phyloP scores from a whole-genome alignment of 1,284 basidiomycete species.

The Trichosporon sp. region DNA sequence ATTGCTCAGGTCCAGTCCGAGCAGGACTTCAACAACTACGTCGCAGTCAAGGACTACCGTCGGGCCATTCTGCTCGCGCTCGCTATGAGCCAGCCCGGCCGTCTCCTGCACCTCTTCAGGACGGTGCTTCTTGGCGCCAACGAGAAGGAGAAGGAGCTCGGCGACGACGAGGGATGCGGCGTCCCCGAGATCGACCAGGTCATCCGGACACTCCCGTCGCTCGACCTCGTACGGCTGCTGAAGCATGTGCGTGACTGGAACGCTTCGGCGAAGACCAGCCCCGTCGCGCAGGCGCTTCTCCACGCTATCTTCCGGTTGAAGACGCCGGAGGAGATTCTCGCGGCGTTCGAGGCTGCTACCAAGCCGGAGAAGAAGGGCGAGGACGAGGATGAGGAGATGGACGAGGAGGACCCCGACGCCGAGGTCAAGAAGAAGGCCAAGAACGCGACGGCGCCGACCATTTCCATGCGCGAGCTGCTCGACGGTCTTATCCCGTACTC shows the following conservation, averaged over 20 bases:
- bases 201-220: slow-evolving; percentile 61
- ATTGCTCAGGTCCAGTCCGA: slow-evolving; percentile 73
- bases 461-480: slow-evolving; percentile 64
- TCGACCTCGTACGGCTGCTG: slow-evolving; percentile 75
- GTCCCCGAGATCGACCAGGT: slow-evolving; percentile 67
- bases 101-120: slow-evolving; percentile 74
- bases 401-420: slow-evolving; percentile 28
- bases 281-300: slow-evolving; percentile 79
- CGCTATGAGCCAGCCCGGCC: slow-evolving; percentile 85
- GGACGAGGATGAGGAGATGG: slow-evolving; percentile 41
- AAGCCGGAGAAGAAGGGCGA: slow-evolving; percentile 29
- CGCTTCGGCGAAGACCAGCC: slow-evolving; percentile 74
- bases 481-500: slow-evolving; percentile 89
- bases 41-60: slow-evolving; percentile 81
- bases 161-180: slow-evolving; percentile 4
- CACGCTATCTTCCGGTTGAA: slow-evolving; percentile 74
- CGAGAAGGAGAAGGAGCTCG: background rate
- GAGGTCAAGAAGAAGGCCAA: slow-evolving; percentile 11
- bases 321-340: slow-evolving; percentile 64
- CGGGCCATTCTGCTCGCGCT: slow-evolving; percentile 86
- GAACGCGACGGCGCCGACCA: slow-evolving; percentile 16
- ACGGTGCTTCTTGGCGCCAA: slow-evolving; percentile 49
- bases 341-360: slow-evolving; percentile 56
- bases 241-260: slow-evolving; percentile 90
- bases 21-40: slow-evolving; percentile 89